Percentiles rank a stretch among this genome's conserved stretches.
phyloP scores from a whole-genome alignment of 2,329 filamentous ascomycete species.

The Paecilomyces dactylethromorphus region DNA sequence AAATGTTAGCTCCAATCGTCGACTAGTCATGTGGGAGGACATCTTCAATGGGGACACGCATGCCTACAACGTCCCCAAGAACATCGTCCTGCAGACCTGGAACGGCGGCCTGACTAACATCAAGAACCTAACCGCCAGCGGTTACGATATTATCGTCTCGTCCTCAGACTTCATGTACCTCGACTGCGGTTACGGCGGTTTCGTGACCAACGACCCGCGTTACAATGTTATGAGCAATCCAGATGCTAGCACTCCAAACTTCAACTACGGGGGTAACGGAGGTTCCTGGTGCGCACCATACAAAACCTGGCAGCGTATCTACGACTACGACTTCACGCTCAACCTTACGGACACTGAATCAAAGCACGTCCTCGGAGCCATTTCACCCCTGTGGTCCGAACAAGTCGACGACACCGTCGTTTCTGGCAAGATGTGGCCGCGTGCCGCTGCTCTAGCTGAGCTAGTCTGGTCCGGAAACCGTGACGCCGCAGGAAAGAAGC shows the following conservation, averaged over 20 bases:
- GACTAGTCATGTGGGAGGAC: constrained; percentile 54
- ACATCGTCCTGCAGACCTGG: constrained; percentile 51
- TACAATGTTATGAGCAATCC: constrained; percentile 52
- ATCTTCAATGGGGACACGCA: constrained; percentile 40
- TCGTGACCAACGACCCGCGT: constrained; percentile 49
- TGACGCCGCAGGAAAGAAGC: constrained; percentile 43
- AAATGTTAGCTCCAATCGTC: constrained; percentile 36
- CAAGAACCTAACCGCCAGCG: constrained; percentile 42
- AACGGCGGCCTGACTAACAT: constrained; percentile 49
- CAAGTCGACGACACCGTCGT: constrained; percentile 50
- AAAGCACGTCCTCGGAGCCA: constrained; percentile 46
- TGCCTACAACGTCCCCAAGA: constrained; percentile 43
- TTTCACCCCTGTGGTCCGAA: constrained; percentile 49
- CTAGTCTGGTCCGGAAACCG: constrained; percentile 51
- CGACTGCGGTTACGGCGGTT: constrained; percentile 51
- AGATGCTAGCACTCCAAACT: constrained; percentile 37
- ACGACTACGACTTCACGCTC: constrained; percentile 51
- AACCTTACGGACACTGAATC: constrained; percentile 43
- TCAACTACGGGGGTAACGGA: constrained; percentile 50
- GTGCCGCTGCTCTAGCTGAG: constrained; percentile 51
- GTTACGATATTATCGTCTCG: constrained; percentile 52
- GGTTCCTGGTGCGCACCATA: constrained; percentile 55
- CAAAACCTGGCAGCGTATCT: constrained; percentile 56
- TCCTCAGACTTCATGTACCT: constrained; percentile 51
- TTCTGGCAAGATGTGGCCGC: constrained; percentile 49